Evolutionary conservation across 1,284 basidiomycete genomes (phyloP).

Genomic region (Tilletia caries): DNA sequence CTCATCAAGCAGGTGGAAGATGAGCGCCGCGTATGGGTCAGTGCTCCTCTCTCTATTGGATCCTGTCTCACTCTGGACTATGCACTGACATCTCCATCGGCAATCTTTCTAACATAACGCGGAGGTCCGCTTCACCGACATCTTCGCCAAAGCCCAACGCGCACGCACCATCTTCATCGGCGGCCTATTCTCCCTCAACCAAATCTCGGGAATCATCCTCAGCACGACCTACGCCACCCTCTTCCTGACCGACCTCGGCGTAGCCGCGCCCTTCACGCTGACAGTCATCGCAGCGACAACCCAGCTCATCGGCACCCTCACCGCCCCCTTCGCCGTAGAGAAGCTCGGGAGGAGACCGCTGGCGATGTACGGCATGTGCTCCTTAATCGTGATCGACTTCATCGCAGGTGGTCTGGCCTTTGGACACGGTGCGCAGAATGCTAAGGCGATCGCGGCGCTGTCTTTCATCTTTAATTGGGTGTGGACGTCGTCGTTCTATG

Average conservation of each 20-base stretch:
- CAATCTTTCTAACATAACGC: neutral
- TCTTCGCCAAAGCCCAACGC: slow-evolving; percentile 33
- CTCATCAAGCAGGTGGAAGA: slow-evolving; percentile 33
- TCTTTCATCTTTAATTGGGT: slow-evolving; percentile 43
- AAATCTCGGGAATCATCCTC: slow-evolving; percentile 41
- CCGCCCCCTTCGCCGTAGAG: slow-evolving; percentile 38
- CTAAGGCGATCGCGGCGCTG: slow-evolving; percentile 32
- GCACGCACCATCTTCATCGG: slow-evolving; percentile 37
- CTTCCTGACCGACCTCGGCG: slow-evolving; percentile 34
- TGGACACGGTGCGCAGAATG: slow-evolving; percentile 13
- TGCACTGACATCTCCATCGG: no score
- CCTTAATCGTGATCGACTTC: slow-evolving; percentile 34
- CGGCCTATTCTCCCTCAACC: slow-evolving; percentile 42
- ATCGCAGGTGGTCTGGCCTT: slow-evolving; percentile 32
- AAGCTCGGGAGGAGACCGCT: slow-evolving; percentile 34
- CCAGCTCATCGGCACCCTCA: slow-evolving; percentile 30
- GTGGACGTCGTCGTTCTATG: slow-evolving; percentile 43
- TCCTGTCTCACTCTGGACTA: no score
- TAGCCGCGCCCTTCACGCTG: slow-evolving; percentile 36
- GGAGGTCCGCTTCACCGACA: slow-evolving; percentile 29
- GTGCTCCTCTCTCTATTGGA: no score
- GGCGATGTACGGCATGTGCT: slow-evolving; percentile 33
- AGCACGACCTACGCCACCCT: slow-evolving; percentile 40
- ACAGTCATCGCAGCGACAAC: slow-evolving; percentile 33
- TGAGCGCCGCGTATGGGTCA: slow-evolving; percentile 27